Conservation (phyloP, 2,329 filamentous ascomycete species). For the Arthroderma sp. region DNA sequence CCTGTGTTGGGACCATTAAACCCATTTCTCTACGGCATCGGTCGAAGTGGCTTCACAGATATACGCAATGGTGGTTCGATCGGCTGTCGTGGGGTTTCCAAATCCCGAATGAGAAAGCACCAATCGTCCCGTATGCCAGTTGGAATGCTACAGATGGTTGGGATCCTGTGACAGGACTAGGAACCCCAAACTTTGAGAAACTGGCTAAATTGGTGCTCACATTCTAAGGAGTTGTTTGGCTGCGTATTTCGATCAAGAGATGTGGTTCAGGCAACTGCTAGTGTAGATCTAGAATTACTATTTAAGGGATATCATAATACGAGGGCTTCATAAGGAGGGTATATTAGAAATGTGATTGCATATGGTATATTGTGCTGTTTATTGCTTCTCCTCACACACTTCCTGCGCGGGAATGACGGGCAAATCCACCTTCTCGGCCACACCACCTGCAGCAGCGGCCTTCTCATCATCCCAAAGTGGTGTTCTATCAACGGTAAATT, state of each 20-base stretch:
- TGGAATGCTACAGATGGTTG: slow-evolving; percentile 40
- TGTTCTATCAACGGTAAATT: slow-evolving; percentile 18
- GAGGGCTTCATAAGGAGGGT: no score
- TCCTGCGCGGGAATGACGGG: no score
- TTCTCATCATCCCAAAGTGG: slow-evolving; percentile 22
- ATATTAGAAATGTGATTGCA: no score
- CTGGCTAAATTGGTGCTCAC: slow-evolving; percentile 1
- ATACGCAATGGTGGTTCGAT: slow-evolving; percentile 34
- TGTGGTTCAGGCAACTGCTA: no score
- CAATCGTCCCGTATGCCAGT: slow-evolving; percentile 31
- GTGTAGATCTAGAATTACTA: no score
- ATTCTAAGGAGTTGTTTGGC: no score
- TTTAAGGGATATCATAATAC: no score
- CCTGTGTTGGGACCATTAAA: slow-evolving; percentile 47
- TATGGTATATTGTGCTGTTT: no score
- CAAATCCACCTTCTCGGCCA: neutral
- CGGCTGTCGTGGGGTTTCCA: slow-evolving; percentile 31
- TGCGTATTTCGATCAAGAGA: no score
- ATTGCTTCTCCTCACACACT: no score
- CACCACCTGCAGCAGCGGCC: neutral
- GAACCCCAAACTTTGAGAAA: slow-evolving; percentile 18
- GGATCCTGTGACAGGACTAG: slow-evolving; percentile 38
- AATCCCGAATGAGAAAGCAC: slow-evolving; percentile 26
- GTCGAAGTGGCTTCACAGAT: slow-evolving; percentile 35
- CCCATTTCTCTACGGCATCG: slow-evolving; percentile 44